These are phyloP conservation scores for Gossypium bickii DNA, from an alignment of 345 rosid genomes.

Conservation along the genomic window DNA sequence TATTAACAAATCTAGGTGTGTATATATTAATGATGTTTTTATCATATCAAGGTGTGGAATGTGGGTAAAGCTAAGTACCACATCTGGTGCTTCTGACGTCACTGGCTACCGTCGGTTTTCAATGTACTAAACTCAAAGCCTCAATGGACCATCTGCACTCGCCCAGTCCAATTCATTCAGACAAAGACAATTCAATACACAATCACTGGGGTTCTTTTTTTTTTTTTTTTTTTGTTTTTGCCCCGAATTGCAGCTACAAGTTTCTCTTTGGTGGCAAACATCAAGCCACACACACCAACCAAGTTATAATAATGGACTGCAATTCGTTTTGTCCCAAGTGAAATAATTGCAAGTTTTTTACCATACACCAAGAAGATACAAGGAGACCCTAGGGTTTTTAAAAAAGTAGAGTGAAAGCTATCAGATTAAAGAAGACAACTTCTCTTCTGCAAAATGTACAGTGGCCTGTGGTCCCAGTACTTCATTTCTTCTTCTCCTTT, in stretches of 20 bases:
- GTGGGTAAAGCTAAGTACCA: neutral
- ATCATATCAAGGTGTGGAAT: neutral
- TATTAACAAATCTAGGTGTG: no score
- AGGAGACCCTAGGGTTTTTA: neutral
- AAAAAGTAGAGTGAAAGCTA: no score
- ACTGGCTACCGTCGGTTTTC: neutral
- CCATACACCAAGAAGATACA: neutral
- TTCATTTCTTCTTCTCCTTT: neutral
- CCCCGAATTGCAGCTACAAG: no score
- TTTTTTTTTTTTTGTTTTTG: neutral
- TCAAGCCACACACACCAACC: neutral
- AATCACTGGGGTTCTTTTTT: neutral
- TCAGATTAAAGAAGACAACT: neutral
- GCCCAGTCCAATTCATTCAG: neutral
- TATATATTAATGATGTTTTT: neutral
- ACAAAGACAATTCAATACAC: neutral
- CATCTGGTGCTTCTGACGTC: neutral
- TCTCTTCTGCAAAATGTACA: neutral
- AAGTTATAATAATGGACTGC: no score
- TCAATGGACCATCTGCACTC: neutral
- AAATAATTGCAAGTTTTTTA: no score
- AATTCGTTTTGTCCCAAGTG: no score
- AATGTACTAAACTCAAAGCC: neutral
- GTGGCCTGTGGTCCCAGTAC: neutral
- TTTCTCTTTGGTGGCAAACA: no score